Base-by-base conservation (phyloP, 2,329 filamentous ascomycete genomes). In the Verticillium dahliae region DNA sequence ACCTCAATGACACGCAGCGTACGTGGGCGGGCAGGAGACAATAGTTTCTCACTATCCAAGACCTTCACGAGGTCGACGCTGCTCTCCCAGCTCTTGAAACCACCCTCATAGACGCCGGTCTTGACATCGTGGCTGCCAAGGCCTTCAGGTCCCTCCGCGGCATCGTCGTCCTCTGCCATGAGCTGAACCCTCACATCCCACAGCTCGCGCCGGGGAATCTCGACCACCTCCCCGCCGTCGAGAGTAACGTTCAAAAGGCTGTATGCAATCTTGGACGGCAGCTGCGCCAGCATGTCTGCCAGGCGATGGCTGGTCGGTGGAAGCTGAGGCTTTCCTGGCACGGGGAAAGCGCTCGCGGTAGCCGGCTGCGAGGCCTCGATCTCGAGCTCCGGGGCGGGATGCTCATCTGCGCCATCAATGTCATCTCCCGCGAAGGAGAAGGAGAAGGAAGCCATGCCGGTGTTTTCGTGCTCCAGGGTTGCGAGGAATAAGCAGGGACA, bases 11-110 rank as follows among this genome's bases (percentile, higher is more conserved):
- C 70, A 39, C 78, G 76, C 58, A 78, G 72, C 0, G 78, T 73
- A 34, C 71, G 70, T 11, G 72, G 65, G 22, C 67, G 67, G 62
- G 74, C 65, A 57, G 69, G 66, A 3, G 72, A 63, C 18, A 75
- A 67, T 57, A 76, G 73, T 13, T 76, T 72, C 33, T 78, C 78
- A 2, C 72, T 69, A 0, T 80, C 80, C 35, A 88, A 73, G n/a
- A 89, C 85, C 70, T 87, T 90, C 58, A 91, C 89, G 18, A 95
- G 79, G 71, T 95, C 91, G 59, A 92, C 80, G 63, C 89, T 91
- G 75, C 90, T 93, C 76, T 95, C 91, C 91, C 91, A 95, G 69
- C 89, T 93, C 78, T 95, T 95, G 78, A 94, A 92, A 31, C 91
- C 91, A 61, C 91, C 91, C 75, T 95, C 91, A 74, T 95, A 95